Evolutionary conservation across 2,329 filamentous ascomycete genomes (phyloP), one percentile per base, ranked within the genome.

Genomic region (Lasiodiplodia hormozganensis): DNA sequence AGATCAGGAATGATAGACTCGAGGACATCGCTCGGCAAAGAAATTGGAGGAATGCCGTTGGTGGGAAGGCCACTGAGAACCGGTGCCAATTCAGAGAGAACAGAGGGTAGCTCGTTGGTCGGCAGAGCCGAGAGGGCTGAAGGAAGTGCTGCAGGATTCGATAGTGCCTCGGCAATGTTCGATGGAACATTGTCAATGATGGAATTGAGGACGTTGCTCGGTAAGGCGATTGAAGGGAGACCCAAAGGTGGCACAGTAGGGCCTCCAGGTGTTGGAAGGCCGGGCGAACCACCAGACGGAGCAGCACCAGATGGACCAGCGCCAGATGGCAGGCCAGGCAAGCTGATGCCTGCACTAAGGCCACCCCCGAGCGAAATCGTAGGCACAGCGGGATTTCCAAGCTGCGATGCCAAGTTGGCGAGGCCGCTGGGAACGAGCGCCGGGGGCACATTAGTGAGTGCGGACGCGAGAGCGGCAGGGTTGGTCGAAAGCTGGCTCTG

Each of bases 71-170:
- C 16, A 16, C 38, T 40, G 8, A 40, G 38, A 16, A 14, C 23
- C 12, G 38, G 38, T 16, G 38, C 11, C 21, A 60, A 10, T 2
- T 58, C 11, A 8, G 65, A 58, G 4, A 49, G 28, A 2, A 67
- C 36, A 1, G 53, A 56, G 2, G 65, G 40, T 10, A 58, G 38
- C 3, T 12, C 18, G 11, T 16, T 34, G 14, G 31, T 53, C 0
- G 54, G 54, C 4, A 68, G 54, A 28, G 43, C 65, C 11, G 6
- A 21, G 1, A 68, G 28, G 14, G 65, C 65, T 8, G 54, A 60
- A 6, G 56, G 21, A 6, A 68, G 43, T 0, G 65, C 25, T 0
- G 7, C 57, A 2, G 47, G 14, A 16, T 68, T 54, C 38, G 65
- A 51, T 7, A 67, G 38, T 14, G 65, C 65, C 14, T 21, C 18